Base-by-base conservation (phyloP, 1,139 yeast genomes). In the Kodamaea ohmeri region DNA sequence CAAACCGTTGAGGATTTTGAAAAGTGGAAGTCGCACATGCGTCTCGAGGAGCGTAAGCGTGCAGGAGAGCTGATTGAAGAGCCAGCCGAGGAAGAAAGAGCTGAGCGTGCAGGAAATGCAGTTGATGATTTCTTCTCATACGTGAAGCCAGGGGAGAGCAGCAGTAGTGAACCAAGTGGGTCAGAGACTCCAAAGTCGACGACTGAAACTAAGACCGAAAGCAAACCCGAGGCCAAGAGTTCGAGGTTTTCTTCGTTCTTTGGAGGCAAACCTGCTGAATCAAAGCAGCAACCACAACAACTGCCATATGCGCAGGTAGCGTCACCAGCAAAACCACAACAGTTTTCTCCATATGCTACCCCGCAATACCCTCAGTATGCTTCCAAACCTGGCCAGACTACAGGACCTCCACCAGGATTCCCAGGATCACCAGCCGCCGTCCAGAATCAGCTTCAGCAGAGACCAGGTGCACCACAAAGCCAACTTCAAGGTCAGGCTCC, bases 1-100 rank as follows among this genome's bases (percentile, higher is more conserved):
- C 78, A 74, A 43, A 73, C 85, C 2, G 82, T 79, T 15, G 80
- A 78, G 38, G 92, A 83, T 50, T 83, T 83, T 52, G 89, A 82
- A 54, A 68, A 71, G 47, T 81, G 89, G 87, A 82, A 80, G 57
- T 66, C 73, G 35, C 71, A 71, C 51, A 76, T 79, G 80, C 74
- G 73, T 47, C 65, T 65, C 37, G 76, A 78, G 52, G 83, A 80
- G 37, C 70, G 72, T 34, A 71, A 65, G 43, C 71, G 71, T 48
- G 70, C 71, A 38, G 82, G 80, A 13, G 77, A 69, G 39, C 48
- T 45, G 3, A 38, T 35, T 4, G 45, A 36, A 3, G 32, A 12
- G 7, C 26, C 8, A 8, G 9, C 34, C 2, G 12, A 22, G 15
- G 36, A 34, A n/a, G 40, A 44, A 5, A 55, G 56, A 3, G n/a